A percentile compares a stretch with the other conserved stretches of the same genome.
These are phyloP conservation scores for Aphanomyces astaci DNA, from an alignment of 352 stramenopile species.

Conservation along the genomic window DNA sequence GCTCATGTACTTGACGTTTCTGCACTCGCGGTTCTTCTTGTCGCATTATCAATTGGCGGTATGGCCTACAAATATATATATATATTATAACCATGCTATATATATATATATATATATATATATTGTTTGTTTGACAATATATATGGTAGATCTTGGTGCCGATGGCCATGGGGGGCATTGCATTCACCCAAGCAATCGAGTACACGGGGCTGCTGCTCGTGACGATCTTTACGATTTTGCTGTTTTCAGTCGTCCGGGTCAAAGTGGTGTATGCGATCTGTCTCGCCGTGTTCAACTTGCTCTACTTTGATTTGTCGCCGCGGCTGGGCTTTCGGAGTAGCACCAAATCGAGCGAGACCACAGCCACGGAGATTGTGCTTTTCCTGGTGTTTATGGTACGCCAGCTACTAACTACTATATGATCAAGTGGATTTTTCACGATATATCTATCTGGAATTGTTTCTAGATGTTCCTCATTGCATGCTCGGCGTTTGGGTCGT, in stretches of 20 bases:
- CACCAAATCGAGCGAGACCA: slow-evolving; percentile 15
- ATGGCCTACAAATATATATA: background rate
- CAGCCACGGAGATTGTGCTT: slow-evolving; percentile 7
- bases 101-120: background rate
- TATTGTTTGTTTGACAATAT: background rate
- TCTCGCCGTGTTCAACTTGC: slow-evolving; percentile 73
- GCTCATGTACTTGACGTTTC: background rate
- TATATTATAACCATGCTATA: background rate
- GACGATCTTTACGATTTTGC: slow-evolving; percentile 63
- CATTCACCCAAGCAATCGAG: slow-evolving; percentile 69
- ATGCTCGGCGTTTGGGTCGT: slow-evolving; percentile 67
- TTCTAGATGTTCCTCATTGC: slow-evolving; percentile 57
- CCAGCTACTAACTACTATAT: too few relatives aligned
- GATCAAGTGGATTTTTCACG: too few relatives aligned
- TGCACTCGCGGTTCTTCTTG: slow-evolving; percentile 11
- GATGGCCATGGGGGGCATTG: slow-evolving; percentile 64
- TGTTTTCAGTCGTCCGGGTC: slow-evolving; percentile 77
- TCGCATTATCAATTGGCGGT: slow-evolving; percentile 19
- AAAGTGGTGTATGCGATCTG: slow-evolving; percentile 77
- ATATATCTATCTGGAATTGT: too few relatives aligned
- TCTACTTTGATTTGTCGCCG: slow-evolving; percentile 59
- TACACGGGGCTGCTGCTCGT: slow-evolving; percentile 78
- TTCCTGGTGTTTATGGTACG: slow-evolving; percentile 21
- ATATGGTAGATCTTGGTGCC: slow-evolving; percentile 35
- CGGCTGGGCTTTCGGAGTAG: slow-evolving; percentile 34